These are phyloP conservation scores for Micromonas commoda DNA, from an alignment of 139 green algal genomes.

Conservation along the genomic window DNA sequence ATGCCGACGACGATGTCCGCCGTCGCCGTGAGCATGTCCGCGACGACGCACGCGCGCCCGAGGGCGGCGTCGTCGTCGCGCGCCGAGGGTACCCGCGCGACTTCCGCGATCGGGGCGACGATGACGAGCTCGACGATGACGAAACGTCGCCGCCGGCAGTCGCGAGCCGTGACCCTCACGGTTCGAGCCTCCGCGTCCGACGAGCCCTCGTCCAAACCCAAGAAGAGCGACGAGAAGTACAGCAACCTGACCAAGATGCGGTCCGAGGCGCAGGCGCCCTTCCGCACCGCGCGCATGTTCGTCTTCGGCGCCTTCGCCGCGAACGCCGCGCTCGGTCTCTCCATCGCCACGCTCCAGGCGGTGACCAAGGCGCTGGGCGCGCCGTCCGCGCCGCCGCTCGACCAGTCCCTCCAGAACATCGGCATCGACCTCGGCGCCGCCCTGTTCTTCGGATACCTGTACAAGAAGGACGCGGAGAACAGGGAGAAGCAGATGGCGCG, in stretches of 20 bases:
- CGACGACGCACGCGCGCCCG: too few relatives aligned
- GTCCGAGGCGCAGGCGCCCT: conserved; percentile 24
- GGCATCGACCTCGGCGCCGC: neutral
- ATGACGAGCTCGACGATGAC: too few relatives aligned
- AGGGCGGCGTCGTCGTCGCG: neutral
- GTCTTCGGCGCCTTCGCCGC: neutral
- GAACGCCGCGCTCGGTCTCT: conserved; percentile 7
- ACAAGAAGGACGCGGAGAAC: neutral
- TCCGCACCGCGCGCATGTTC: conserved; percentile 18
- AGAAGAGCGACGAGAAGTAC: neutral
- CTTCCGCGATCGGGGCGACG: too few relatives aligned
- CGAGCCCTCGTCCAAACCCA: neutral
- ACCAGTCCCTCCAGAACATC: neutral
- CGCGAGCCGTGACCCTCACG: neutral
- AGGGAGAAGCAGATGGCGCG: conserved; percentile 12
- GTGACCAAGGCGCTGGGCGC: neutral
- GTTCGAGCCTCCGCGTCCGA: neutral
- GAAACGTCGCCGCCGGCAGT: neutral
- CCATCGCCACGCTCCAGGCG: conserved; percentile 22
- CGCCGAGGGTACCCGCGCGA: too few relatives aligned
- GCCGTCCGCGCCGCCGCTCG: conserved; percentile 15
- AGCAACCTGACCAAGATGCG: conserved; percentile 22
- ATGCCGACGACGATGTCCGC: neutral
- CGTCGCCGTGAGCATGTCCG: too few relatives aligned
- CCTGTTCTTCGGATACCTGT: conserved; percentile 4